Conservation (phyloP, 805 yeast species). For the Cyberlindnera euphorbiiphila region DNA sequence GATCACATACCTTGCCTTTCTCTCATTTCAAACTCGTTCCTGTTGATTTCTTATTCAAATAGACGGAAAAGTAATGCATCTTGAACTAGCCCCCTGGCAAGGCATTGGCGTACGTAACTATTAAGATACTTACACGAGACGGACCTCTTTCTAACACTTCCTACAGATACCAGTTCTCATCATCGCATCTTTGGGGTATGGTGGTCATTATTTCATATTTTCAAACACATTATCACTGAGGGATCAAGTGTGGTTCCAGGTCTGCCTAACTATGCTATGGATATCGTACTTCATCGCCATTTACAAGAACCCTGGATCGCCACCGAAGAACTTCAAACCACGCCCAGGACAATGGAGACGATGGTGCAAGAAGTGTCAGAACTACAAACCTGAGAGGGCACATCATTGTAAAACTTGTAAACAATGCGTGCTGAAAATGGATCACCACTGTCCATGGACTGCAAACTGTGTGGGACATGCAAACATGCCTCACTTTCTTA, state of each 20-base stretch:
- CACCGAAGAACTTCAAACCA: slow-evolving; percentile 48
- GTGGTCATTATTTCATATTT: slow-evolving; percentile 56
- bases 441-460: slow-evolving; percentile 95
- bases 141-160: slow-evolving; percentile 11
- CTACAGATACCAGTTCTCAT: slow-evolving; percentile 58
- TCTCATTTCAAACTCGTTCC: neutral
- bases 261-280: slow-evolving; percentile 58
- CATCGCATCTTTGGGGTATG: slow-evolving; percentile 58
- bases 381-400: slow-evolving; percentile 73
- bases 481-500: slow-evolving; percentile 74
- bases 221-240: slow-evolving; percentile 35
- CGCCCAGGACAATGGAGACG: slow-evolving; percentile 50
- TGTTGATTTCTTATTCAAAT: too few species aligned
- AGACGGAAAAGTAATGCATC: slow-evolving; percentile 18
- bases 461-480: slow-evolving; percentile 80
- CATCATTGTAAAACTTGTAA: slow-evolving; percentile 83
- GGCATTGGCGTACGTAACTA: slow-evolving; percentile 22
- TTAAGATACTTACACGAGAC: too few species aligned
- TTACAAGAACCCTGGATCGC: slow-evolving; percentile 59
- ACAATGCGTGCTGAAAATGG: slow-evolving; percentile 80
- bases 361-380: slow-evolving; percentile 70
- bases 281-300: slow-evolving; percentile 72
- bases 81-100: slow-evolving; percentile 19
- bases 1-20: neutral
- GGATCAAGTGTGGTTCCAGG: slow-evolving; percentile 45